These are phyloP conservation scores for Eucalyptus dawsonii DNA, from an alignment of 345 rosid species.

Conservation along the genomic window DNA sequence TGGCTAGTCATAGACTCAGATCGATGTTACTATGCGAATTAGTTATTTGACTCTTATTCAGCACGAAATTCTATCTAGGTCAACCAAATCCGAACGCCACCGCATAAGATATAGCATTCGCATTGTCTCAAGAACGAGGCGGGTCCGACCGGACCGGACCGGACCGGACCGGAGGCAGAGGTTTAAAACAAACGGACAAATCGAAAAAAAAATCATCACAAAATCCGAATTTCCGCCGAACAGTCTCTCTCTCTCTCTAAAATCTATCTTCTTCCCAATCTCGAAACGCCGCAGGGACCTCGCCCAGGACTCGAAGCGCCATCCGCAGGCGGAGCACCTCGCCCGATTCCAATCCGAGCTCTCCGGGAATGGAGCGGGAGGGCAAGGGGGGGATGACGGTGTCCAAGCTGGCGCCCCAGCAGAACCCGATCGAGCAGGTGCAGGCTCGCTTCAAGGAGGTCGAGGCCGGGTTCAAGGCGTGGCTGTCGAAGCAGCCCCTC, in stretches of 20 bases:
- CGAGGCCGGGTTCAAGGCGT: slow-evolving; percentile 49
- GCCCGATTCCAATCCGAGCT: background rate
- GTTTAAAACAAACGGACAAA: background rate
- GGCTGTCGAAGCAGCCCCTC: slow-evolving; percentile 70
- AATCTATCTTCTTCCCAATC: background rate
- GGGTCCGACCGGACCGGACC: background rate
- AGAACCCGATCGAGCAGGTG: slow-evolving; percentile 45
- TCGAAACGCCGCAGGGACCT: background rate
- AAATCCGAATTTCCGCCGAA: background rate
- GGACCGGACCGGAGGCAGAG: background rate
- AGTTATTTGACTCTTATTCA: background rate
- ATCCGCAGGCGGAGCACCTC: background rate
- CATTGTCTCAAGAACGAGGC: background rate
- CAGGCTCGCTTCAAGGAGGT: slow-evolving; percentile 50
- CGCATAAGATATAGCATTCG: background rate
- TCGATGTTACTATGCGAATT: background rate
- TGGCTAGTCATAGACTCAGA: background rate
- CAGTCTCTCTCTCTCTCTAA: background rate
- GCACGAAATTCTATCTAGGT: background rate
- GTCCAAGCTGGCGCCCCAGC: slow-evolving; percentile 21
- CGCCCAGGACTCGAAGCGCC: background rate
- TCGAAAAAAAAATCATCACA: background rate
- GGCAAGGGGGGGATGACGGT: slow-evolving; percentile 20
- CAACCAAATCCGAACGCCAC: background rate
- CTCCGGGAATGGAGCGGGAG: slow-evolving; percentile 28